Evolutionary conservation across 2,329 filamentous ascomycete species (phyloP).

Genomic region (Verticillium klebahnii): DNA sequence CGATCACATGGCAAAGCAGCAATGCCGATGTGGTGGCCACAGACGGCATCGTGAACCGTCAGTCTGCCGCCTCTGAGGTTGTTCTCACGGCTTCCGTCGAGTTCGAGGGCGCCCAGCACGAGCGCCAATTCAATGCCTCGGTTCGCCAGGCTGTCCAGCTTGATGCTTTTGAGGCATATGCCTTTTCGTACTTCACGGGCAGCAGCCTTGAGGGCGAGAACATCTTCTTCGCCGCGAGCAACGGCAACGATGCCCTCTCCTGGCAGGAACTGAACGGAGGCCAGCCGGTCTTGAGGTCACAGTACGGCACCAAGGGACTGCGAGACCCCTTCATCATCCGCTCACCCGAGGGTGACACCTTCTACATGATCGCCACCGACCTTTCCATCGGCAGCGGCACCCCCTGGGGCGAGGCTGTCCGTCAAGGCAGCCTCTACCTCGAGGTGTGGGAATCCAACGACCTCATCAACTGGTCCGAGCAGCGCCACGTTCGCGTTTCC

Average conservation of each 20-base stretch:
- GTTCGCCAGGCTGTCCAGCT: slow-evolving; percentile 25
- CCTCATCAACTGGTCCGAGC: slow-evolving; percentile 44
- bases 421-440: slow-evolving; percentile 42
- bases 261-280: slow-evolving; percentile 46
- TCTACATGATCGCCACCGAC: slow-evolving; percentile 48
- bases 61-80: slow-evolving; percentile 18
- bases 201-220: slow-evolving; percentile 41
- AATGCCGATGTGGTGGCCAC: slow-evolving; percentile 25
- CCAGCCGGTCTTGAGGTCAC: slow-evolving; percentile 39
- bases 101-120: slow-evolving; percentile 9
- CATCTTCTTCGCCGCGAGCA: slow-evolving; percentile 46
- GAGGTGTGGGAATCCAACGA: slow-evolving; percentile 50
- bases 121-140: slow-evolving; percentile 27
- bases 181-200: slow-evolving; percentile 47
- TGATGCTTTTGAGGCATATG: slow-evolving; percentile 38
- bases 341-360: slow-evolving; percentile 43
- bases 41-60: slow-evolving; percentile 30
- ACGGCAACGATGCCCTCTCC: slow-evolving; percentile 45
- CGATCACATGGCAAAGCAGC: slow-evolving; percentile 30
- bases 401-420: slow-evolving; percentile 43
- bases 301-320: slow-evolving; percentile 41
- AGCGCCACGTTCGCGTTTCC: slow-evolving; percentile 44
- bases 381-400: slow-evolving; percentile 50
- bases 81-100: slow-evolving; percentile 29
- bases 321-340: slow-evolving; percentile 50